Conservation (phyloP, 2,329 filamentous ascomycete species). For the Escovopsis sp. region DNA sequence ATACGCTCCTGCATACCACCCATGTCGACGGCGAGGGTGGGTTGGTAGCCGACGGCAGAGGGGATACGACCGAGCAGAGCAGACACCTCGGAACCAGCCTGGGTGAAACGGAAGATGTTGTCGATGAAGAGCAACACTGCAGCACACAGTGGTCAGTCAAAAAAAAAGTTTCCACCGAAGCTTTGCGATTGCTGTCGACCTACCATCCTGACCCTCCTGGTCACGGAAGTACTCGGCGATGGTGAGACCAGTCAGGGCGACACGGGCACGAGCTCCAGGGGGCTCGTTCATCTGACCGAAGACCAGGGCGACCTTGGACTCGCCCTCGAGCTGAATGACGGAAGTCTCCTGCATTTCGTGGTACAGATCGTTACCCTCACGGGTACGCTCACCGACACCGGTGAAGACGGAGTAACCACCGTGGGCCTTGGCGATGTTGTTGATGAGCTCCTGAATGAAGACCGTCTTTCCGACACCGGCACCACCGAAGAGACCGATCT, state of each 20-base stretch:
- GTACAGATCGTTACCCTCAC: conserved; percentile 99
- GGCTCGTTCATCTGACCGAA: conserved; percentile 99
- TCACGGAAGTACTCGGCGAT: conserved; percentile 74
- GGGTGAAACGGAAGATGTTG: conserved; percentile 99
- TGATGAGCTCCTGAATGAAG: conserved; percentile 99
- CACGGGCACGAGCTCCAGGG: conserved; percentile 98
- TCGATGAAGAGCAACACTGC: conserved; percentile 96
- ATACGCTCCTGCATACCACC: conserved; percentile 99
- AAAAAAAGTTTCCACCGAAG: background rate
- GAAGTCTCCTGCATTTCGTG: conserved; percentile 99
- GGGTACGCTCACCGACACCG: conserved; percentile 99
- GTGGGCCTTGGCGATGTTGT: conserved; percentile 99
- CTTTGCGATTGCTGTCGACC: conserved; percentile 15
- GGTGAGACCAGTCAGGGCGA: conserved; percentile 81
- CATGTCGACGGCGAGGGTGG: conserved; percentile 97
- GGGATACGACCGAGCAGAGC: conserved; percentile 98
- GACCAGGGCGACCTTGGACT: conserved; percentile 97
- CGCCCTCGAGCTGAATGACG: conserved; percentile 97
- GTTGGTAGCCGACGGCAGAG: conserved; percentile 99
- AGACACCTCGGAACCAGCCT: conserved; percentile 99
- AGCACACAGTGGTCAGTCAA: conserved; percentile 1
- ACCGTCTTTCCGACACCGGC: conserved; percentile 99
- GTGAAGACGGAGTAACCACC: conserved; percentile 99
- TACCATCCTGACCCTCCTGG: conserved; percentile 70
- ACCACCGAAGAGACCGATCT: conserved; percentile 99